Conservation (phyloP, 495 filamentous ascomycete species). For the Aspergillus mulundensis region DNA sequence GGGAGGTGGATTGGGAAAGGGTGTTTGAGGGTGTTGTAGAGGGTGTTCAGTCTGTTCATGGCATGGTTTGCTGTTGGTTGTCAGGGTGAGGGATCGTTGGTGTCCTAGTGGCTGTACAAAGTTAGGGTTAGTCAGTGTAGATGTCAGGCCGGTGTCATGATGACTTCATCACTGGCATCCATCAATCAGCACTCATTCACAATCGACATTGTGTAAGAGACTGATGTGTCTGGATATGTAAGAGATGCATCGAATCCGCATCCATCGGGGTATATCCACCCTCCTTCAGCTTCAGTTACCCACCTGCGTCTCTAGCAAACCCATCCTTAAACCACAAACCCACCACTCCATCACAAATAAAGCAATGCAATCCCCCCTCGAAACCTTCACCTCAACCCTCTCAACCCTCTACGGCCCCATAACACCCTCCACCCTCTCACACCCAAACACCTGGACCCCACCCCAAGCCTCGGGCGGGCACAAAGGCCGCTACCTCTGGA, state of each 20-base stretch:
- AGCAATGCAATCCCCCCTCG: constrained; percentile 22
- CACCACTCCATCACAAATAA: neutral
- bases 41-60: neutral
- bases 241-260: too few species aligned
- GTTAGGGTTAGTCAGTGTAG: neutral
- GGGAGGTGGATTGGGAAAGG: neutral
- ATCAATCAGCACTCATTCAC: neutral
- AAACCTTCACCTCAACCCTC: constrained; percentile 36
- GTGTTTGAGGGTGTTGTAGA: neutral
- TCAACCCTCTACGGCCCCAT: constrained; percentile 40
- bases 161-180: constrained; percentile 16
- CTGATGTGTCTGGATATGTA: too few species aligned
- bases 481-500: constrained; percentile 65
- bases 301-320: too few species aligned
- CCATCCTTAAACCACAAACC: neutral
- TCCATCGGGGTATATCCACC: too few species aligned
- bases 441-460: constrained; percentile 38
- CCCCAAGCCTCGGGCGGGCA: constrained; percentile 56
- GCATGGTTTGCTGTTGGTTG: neutral
- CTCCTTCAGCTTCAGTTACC: too few species aligned
- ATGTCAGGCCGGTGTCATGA: constrained; percentile 10
- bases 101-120: neutral
- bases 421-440: constrained; percentile 22
- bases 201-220: too few species aligned
- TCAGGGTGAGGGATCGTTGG: neutral